phyloP scores from a whole-genome alignment of 345 rosid species.

The Linum tenue region DNA sequence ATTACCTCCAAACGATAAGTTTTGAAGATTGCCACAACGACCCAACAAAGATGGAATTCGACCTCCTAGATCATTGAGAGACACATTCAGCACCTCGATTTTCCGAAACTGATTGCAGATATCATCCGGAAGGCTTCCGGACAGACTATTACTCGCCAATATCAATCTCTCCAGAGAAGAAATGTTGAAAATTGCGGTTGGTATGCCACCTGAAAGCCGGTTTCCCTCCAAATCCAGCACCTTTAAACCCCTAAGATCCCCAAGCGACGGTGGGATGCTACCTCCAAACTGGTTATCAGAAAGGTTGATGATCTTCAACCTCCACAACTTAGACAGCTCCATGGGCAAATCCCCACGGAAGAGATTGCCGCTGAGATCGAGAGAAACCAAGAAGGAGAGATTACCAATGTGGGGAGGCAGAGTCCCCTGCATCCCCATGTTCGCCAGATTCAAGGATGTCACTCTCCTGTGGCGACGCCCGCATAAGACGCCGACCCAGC shows the following conservation, averaged over 20 bases:
- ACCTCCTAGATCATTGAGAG: too few species aligned
- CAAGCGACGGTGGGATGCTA: constrained; percentile 15
- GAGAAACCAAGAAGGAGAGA: too few species aligned
- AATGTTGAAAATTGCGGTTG: constrained; percentile 8
- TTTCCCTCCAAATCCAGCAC: neutral
- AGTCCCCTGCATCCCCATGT: constrained; percentile 16
- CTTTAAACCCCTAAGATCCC: constrained; percentile 12
- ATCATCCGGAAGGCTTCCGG: constrained; percentile 9
- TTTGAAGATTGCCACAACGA: neutral
- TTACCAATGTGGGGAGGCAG: too few species aligned
- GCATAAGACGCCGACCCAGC: neutral
- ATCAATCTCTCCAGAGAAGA: neutral
- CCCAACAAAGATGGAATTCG: too few species aligned
- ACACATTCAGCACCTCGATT: too few species aligned
- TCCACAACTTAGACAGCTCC: too few species aligned
- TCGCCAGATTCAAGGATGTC: constrained; percentile 15
- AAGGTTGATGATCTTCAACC: too few species aligned
- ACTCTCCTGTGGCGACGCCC: constrained; percentile 7
- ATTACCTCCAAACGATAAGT: constrained; percentile 3
- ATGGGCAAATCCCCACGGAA: too few species aligned
- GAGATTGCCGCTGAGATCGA: too few species aligned
- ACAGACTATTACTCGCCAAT: constrained; percentile 8
- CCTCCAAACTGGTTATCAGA: neutral
- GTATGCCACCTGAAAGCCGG: constrained; percentile 15
- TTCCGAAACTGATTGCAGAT: constrained; percentile 7